Percentiles rank a stretch among this genome's conserved stretches.
phyloP scores from a whole-genome alignment of 139 green algal genomes.

The Picochlorum costavermella region DNA sequence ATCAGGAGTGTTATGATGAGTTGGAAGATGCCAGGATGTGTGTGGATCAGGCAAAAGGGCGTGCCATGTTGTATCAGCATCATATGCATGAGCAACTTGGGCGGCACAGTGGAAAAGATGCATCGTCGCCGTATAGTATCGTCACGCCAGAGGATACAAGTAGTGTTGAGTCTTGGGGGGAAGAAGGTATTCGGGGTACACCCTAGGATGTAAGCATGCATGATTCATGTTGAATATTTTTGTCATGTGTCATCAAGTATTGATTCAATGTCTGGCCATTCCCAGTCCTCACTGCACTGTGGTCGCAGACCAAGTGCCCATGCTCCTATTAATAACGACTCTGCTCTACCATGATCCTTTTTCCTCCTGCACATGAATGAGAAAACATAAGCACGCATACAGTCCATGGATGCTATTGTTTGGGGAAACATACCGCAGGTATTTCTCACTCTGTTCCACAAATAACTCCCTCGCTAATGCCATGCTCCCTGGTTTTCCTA shows the following conservation, averaged over 20 bases:
- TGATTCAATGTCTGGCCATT: slow-evolving; percentile 7
- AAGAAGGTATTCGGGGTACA: neutral
- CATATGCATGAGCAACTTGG: slow-evolving; percentile 4
- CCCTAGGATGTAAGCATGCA: neutral
- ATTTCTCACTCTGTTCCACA: slow-evolving; percentile 12
- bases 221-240: no score
- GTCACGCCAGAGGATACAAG: slow-evolving; percentile 2
- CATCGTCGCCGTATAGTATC: neutral
- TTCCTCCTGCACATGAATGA: slow-evolving; percentile 44
- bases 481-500: slow-evolving; percentile 53
- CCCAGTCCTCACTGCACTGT: neutral
- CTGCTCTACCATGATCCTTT: slow-evolving; percentile 74
- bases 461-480: slow-evolving; percentile 45
- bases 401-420: neutral
- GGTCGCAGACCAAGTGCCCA: slow-evolving; percentile 45
- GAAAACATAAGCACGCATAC: neutral
- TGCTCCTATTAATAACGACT: slow-evolving; percentile 69
- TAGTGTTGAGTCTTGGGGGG: slow-evolving; percentile 2
- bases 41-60: neutral
- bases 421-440: neutral
- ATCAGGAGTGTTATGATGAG: slow-evolving; percentile 26
- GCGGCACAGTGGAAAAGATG: slow-evolving; percentile 1
- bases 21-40: slow-evolving; percentile 7
- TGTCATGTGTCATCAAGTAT: neutral
- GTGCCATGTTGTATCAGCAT: slow-evolving; percentile 1